Evolutionary conservation across 2,329 filamentous ascomycete species (phyloP).

Genomic region (Ceratocystis smalleyi): DNA sequence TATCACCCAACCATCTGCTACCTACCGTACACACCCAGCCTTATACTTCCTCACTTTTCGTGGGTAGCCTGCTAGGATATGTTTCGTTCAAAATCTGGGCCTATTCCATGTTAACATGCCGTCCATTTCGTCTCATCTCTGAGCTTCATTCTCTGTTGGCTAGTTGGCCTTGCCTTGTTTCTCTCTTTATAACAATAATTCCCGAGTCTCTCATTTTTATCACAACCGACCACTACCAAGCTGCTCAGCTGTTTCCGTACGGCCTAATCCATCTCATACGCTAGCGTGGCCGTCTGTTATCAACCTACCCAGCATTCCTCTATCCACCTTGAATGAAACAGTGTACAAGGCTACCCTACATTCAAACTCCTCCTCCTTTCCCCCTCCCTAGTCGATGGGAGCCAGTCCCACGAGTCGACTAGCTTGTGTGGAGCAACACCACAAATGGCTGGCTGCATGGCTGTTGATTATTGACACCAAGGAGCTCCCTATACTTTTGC

Average conservation of each 20-base stretch:
- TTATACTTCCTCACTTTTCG: not conserved
- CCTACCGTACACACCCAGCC: not conserved
- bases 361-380: not conserved
- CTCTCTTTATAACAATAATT: too few relatives aligned
- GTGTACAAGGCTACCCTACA: not conserved
- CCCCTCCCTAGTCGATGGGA: not conserved
- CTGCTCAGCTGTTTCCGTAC: too few relatives aligned
- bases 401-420: not conserved
- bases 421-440: not conserved
- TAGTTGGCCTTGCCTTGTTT: too few relatives aligned
- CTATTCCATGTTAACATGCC: not conserved
- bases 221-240: not conserved
- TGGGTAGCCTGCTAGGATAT: not conserved
- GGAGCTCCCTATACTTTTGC: too few relatives aligned
- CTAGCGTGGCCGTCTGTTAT: not conserved
- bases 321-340: not conserved
- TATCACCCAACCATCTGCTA: not conserved
- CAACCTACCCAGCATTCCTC: not conserved
- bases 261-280: not conserved
- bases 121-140: not conserved
- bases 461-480: too few relatives aligned
- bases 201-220: not conserved
- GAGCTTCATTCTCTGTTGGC: not conserved
- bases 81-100: constrained; percentile 2
- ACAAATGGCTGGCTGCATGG: not conserved